Conservation (phyloP, 441 rosid species). For the Corymbia citriodora region DNA sequence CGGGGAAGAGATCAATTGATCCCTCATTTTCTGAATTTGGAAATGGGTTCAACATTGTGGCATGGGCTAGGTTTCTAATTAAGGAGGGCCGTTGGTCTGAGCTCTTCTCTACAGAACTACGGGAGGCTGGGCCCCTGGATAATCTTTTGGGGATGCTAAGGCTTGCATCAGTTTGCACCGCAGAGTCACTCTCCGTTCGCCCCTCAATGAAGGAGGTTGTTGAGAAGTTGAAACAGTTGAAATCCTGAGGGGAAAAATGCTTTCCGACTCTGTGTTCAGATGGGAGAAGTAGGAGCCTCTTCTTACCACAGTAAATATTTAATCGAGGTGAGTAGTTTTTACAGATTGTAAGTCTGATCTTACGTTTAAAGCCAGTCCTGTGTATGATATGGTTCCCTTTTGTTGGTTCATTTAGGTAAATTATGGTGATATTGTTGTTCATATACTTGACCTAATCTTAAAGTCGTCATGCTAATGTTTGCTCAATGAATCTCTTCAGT, state of each 20-base stretch:
- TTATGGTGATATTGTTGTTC: background rate
- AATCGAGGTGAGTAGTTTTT: background rate
- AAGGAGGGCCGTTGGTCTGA: constrained; percentile 44
- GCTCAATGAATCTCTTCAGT: background rate
- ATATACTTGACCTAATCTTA: background rate
- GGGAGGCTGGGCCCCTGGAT: constrained; percentile 49
- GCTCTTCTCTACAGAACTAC: constrained; percentile 40
- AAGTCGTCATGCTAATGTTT: background rate
- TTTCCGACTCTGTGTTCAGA: background rate
- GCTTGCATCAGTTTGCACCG: constrained; percentile 51
- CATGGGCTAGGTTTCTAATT: constrained; percentile 51
- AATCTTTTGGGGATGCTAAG: constrained; percentile 37
- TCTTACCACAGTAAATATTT: background rate
- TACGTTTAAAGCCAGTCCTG: background rate
- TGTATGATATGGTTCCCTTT: background rate
- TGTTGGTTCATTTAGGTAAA: background rate
- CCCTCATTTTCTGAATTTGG: constrained; percentile 61
- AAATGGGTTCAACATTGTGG: constrained; percentile 62
- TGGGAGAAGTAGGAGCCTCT: constrained; percentile 1
- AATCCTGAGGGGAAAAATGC: constrained; percentile 12
- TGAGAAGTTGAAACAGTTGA: constrained; percentile 48
- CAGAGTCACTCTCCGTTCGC: constrained; percentile 40
- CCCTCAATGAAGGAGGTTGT: constrained; percentile 54
- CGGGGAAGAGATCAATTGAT: constrained; percentile 64
- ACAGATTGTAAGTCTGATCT: background rate